These are phyloP conservation scores for Leccinum pallidistipes DNA, from an alignment of 1,284 basidiomycete genomes.

Conservation along the genomic window DNA sequence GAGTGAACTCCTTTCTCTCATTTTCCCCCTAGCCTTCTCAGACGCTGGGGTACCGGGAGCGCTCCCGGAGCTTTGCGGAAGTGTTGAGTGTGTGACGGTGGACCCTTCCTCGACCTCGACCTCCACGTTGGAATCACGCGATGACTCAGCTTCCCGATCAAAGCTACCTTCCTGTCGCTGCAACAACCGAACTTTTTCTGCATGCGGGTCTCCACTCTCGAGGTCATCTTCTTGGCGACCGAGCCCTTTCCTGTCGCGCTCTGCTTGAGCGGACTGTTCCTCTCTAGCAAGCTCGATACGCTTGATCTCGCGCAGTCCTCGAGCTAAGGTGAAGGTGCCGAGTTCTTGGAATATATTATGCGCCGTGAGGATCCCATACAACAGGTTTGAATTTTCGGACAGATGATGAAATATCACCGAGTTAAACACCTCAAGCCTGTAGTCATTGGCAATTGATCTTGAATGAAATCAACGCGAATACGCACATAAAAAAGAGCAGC, in stretches of 20 bases:
- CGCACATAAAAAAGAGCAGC: constrained; percentile 85
- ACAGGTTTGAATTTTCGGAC: constrained; percentile 81
- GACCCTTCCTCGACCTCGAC: constrained; percentile 35
- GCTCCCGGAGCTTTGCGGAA: constrained; percentile 46
- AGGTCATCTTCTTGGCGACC: constrained; percentile 24
- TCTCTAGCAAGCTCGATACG: constrained; percentile 72
- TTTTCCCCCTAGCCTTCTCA: constrained; percentile 88
- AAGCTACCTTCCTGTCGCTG: constrained; percentile 41
- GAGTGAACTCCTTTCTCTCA: constrained; percentile 65
- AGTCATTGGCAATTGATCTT: constrained; percentile 5
- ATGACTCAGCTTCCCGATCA: constrained; percentile 27
- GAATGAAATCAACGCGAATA: constrained; percentile 2
- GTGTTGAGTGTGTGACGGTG: constrained; percentile 32
- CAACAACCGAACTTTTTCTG: constrained; percentile 64
- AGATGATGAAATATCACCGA: constrained; percentile 73
- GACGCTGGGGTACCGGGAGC: constrained; percentile 46
- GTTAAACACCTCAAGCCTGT: constrained; percentile 89
- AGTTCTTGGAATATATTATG: constrained; percentile 86
- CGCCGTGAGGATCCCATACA: constrained; percentile 83
- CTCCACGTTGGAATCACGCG: constrained; percentile 18
- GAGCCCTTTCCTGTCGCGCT: constrained; percentile 37
- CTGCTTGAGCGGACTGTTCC: constrained; percentile 50
- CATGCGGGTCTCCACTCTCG: constrained; percentile 37
- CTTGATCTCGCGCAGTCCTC: constrained; percentile 82
- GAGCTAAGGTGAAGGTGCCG: constrained; percentile 83